Evolutionary conservation across 495 filamentous ascomycete genomes (phyloP), one percentile per base, ranked within the genome.

Genomic region (Coniosporium apollinis): DNA sequence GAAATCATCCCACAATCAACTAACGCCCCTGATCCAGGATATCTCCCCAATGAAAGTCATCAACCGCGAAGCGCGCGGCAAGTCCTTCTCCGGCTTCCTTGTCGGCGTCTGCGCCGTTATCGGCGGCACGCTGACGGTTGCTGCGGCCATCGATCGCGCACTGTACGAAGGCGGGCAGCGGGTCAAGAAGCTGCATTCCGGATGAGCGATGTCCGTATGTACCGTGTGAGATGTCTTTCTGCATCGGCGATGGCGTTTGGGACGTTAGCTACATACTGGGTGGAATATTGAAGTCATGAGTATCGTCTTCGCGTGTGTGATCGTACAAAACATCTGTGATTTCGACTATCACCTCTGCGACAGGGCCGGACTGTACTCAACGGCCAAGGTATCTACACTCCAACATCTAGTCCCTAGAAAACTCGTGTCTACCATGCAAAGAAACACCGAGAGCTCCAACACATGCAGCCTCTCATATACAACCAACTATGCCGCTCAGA

Each of bases 11-110:
- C n/a, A n/a, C n/a, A n/a, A n/a, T n/a, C n/a, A n/a, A n/a, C n/a
- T n/a, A n/a, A n/a, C n/a, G n/a, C n/a, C n/a, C 4, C 44, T 39
- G 19, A 28, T 15, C 19, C 39, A 84, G 76, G 89, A 99, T 53
- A 96, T 99, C 59, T 96, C 89, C 2, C 89, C 89, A 19, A 96
- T 99, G 91, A 99, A 96, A 59, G 91, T 99, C 28, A 79, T 99
- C 61, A 99, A 96, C 64, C 74, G 84, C 26, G 89, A 99, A 63
- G 79, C 78, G 42, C 73, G 82, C 14, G 60, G 73, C 13, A 94
- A 94, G 62, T 73, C 75, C 11, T 87, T 96, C 55, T 70, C 79
- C 1, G 78, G 80, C 4, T 96, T 99, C 62, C 49, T 99, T 28
- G 84, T 87, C 1, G 89, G 91, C 30, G 72, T 96, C 5, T 96